A percentile compares a stretch with the other conserved stretches of the same genome.
These are phyloP conservation scores for Schwanniomyces occidentalis DNA, from an alignment of 805 yeast species.

Conservation along the genomic window DNA sequence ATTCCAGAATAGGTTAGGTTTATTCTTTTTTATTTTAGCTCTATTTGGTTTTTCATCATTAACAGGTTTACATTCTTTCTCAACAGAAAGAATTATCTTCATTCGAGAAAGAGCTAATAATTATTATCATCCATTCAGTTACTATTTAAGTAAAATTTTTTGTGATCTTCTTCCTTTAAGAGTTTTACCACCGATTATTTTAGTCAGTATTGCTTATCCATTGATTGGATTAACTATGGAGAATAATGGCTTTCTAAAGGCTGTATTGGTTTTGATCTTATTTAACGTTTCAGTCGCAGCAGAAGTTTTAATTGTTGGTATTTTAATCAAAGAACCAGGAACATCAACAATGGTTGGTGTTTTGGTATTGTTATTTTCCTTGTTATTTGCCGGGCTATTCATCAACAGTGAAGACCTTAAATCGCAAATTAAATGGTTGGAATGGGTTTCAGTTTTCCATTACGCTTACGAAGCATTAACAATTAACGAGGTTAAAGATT, in stretches of 20 bases:
- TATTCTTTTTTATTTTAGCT: constrained; percentile 87
- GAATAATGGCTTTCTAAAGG: constrained; percentile 69
- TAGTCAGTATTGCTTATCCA: constrained; percentile 83
- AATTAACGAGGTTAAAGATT: constrained; percentile 87
- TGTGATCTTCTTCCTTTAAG: constrained; percentile 93
- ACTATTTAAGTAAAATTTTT: constrained; percentile 78
- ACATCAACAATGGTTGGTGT: constrained; percentile 91
- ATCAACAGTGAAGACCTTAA: constrained; percentile 69
- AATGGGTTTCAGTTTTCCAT: constrained; percentile 87
- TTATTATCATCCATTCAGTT: constrained; percentile 85
- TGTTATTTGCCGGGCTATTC: constrained; percentile 91
- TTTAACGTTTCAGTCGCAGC: constrained; percentile 87
- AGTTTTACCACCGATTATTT: constrained; percentile 85
- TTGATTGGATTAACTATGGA: constrained; percentile 83
- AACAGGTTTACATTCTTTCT: constrained; percentile 87
- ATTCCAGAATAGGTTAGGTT: constrained; percentile 91
- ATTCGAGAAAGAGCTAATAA: constrained; percentile 93
- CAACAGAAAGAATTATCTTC: constrained; percentile 84
- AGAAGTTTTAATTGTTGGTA: constrained; percentile 85
- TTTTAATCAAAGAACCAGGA: constrained; percentile 82
- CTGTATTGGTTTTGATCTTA: constrained; percentile 67
- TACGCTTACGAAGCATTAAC: constrained; percentile 92
- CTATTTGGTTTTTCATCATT: constrained; percentile 92
- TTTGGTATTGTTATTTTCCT: constrained; percentile 75
- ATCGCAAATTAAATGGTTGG: constrained; percentile 65